Base-by-base conservation (phyloP, 805 yeast genomes). In the Candida ulmi region DNA sequence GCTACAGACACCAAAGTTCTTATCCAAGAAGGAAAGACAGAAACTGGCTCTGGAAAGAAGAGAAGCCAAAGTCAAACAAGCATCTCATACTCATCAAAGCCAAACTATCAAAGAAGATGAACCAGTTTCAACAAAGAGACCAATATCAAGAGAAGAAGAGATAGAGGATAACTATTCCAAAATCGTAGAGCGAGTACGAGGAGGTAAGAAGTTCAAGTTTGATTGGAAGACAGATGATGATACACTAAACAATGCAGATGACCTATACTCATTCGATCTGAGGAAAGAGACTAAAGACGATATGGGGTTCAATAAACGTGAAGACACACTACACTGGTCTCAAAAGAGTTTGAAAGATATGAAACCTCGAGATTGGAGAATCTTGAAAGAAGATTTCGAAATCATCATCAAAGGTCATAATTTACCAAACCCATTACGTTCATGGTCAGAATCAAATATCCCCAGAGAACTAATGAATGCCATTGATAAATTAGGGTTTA, bases 321-420 rank as follows among this genome's bases (percentile, higher is more conserved):
- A 40, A 47, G 33, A 29, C 33, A 60, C 59, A 19, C 44, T 52
- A 39, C 65, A 62, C 44, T 93, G 98, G 98, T 62, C 77, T 0
- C 69, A 77, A 30, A 93, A 91, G 52, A 57, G 72, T 0, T 60
- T 79, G 2, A 59, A 60, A 0, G 69, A 74, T 30, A 88, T 91
- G 98, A 74, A 76, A 0, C 65, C 70, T 1, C 68, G 97, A 46
- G 98, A 93, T 58, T 91, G 98, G 98, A 70, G 96, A 41, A 81
- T 88, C 26, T 67, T 91, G 58, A 74, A 72, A 46, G 95, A 87
- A 50, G 96, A 90, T 48, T 85, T 66, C 55, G 74, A 74, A 47
- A 86, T 91, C 17, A 63, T 69, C 1, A 65, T 76, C 1, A 79
- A 74, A 47, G 77, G 24, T 21, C 24, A 78, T 1, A 55, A 58